Base-by-base conservation (phyloP, 352 stramenopile genomes). In the Phytophthora megakarya region DNA sequence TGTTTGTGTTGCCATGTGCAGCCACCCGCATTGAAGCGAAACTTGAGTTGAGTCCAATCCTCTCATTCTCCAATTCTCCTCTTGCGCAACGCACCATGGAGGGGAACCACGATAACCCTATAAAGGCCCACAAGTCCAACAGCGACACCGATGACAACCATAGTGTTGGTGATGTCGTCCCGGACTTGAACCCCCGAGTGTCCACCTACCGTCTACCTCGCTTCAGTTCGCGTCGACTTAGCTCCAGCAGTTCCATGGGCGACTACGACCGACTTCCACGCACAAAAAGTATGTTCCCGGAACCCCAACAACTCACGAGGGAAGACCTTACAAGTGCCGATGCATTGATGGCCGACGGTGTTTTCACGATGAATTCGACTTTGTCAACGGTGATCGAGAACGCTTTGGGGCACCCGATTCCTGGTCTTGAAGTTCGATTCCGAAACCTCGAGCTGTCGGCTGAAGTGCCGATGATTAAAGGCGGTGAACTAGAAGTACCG, bases 341-440 rank as follows among this genome's bases (percentile, higher is more conserved):
- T n/a, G 66, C 73, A 28, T 43, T 89, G 18, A 75, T 89, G 63
- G 77, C 71, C 4, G 53, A 66, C 18, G 80, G 67, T 37, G 67
- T 84, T 15, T 72, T 84, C 50, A 73, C 70, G 23, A 87, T 89
- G 80, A 75, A 87, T 64, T 44, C 71, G 30, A 78, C 64, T n/a
- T 57, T 90, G 40, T 77, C 77, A 0, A 51, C 65, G 0, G 77
- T 79, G 1, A 68, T 84, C n/a, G 75, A 87, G 38, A 73, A 79
- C 12, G 67, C 77, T 1, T 26, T 78, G 3, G 80, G 80, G 12
- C 39, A 70, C 13, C 69, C 75, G 6, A 76, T 89, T 5, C 71
- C 77, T 15, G 76, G 71, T 22, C 65, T 87, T 47, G 74, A 86
- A 48, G 72, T 87, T 19, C 77, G 76, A n/a, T 89, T 89, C 59